Base-by-base conservation (phyloP, 768 basidiomycete species). In the Hygrocybe coccinea region DNA sequence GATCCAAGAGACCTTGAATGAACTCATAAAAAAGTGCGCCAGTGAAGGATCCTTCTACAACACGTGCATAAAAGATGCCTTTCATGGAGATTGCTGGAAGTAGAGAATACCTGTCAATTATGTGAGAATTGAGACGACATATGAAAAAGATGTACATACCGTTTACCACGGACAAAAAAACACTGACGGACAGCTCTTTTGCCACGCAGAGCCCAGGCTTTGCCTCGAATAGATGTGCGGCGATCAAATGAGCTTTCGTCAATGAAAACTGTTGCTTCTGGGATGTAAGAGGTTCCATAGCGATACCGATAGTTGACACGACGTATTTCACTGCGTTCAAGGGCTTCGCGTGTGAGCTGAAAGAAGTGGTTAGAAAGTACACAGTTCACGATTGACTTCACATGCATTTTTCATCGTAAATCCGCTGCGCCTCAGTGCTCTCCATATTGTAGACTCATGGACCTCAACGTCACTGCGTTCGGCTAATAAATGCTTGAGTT, bases 241-340 rank as follows among this genome's bases (percentile, higher is more conserved):
- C 65, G 61, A 52, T 72, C 68, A 56, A 64, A 69, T 7, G 65
- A 63, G 51, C 62, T 66, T 52, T 74, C 73, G 52, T 75, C 73
- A 1, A 71, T 61, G 51, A 74, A 74, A 4, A 73, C 66, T 6
- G 67, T 65, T 48, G 63, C 62, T 19, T 66, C 60, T 17, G 63
- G 50, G 2, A 56, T 59, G 49, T 59, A 63, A n/a, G 58, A 44
- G 4, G 25, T 11, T 17, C 56, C 59, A 45, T 53, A 51, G 15
- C n/a, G 46, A 29, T 48, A 47, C 4, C 55, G 39, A 38, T 57
- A 64, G 4, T 45, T 45, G 14, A 56, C 37, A 21, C 60, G 55
- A 35, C 59, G 52, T 12, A 36, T 44, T 46, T 54, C 55, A 50
- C 49, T 56, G 12, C 57, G 56, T 35, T 65, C 64, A 12, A 54